Conservation (phyloP, 2,329 filamentous ascomycete genomes). For the Coniochaeta hoffmannii region DNA sequence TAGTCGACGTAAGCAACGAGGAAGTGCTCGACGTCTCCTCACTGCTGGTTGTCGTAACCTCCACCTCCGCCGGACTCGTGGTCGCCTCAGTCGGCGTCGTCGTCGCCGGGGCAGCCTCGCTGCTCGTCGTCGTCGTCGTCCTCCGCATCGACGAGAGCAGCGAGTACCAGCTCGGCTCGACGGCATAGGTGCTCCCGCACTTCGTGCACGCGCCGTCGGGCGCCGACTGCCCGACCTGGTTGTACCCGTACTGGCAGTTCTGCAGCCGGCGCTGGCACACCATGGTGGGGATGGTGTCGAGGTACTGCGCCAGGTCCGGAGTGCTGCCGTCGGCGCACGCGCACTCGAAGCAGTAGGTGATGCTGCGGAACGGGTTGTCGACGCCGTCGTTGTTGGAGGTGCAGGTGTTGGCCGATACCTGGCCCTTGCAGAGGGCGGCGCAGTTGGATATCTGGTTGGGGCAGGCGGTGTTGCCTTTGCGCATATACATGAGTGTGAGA, state of each 20-base stretch:
- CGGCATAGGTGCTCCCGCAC: neutral
- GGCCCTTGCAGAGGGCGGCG: neutral
- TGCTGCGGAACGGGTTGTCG: neutral
- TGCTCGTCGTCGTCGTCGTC: neutral
- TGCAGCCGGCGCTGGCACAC: neutral
- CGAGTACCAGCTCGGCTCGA: neutral
- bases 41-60: neutral
- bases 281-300: neutral
- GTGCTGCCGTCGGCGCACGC: neutral
- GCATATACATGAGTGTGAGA: too few species aligned
- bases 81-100: neutral
- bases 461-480: neutral
- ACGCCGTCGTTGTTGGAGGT: neutral
- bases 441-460: neutral
- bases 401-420: slow-evolving; percentile 2
- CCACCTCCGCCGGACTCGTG: neutral
- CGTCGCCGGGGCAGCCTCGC: neutral
- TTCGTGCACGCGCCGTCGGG: neutral
- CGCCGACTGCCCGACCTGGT: neutral
- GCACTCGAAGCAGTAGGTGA: slow-evolving; percentile 5
- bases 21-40: neutral
- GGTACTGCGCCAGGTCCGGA: neutral
- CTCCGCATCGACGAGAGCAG: neutral
- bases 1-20: neutral
- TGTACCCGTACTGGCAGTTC: neutral